These are phyloP conservation scores for Boletus albobrunnescens DNA, from an alignment of 1,284 basidiomycete species.

Conservation along the genomic window DNA sequence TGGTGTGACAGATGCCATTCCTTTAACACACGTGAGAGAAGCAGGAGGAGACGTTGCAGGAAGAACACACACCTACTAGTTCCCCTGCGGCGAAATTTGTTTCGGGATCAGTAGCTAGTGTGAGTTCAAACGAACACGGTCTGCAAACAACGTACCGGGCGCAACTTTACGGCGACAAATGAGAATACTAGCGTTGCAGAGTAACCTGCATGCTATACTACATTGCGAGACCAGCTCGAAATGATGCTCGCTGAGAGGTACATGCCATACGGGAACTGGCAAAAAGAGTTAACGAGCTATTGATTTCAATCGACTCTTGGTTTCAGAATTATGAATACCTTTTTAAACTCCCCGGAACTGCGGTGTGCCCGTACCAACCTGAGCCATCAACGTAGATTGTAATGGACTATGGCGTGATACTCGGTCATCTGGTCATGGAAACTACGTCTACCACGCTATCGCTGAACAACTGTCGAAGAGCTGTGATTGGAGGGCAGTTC, in stretches of 20 bases:
- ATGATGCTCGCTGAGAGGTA: conserved; percentile 59
- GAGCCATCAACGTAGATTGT: neutral
- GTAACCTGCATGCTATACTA: conserved; percentile 80
- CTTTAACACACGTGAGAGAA: conserved; percentile 37
- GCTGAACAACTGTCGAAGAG: too few relatives aligned
- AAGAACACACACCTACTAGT: conserved; percentile 59
- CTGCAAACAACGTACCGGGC: conserved; percentile 58
- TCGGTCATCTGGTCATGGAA: too few relatives aligned
- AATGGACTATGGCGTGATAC: too few relatives aligned
- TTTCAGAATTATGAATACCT: too few relatives aligned
- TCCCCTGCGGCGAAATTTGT: conserved; percentile 87
- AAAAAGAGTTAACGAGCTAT: too few relatives aligned
- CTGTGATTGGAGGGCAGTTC: too few relatives aligned
- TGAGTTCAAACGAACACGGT: neutral
- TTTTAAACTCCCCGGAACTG: too few relatives aligned
- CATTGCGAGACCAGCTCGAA: conserved; percentile 79
- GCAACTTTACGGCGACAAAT: conserved; percentile 91
- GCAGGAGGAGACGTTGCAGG: neutral
- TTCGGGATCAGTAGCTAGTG: conserved; percentile 77
- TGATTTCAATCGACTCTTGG: too few relatives aligned
- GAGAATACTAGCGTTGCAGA: conserved; percentile 92
- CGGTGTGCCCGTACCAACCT: too few relatives aligned
- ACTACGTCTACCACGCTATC: too few relatives aligned
- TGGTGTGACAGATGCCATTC: conserved; percentile 82
- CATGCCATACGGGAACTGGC: too few relatives aligned